A percentile compares a stretch with the other conserved stretches of the same genome.
Evolutionary conservation across 768 basidiomycete species (phyloP).

Genomic region (Leccinum subgranulosum): DNA sequence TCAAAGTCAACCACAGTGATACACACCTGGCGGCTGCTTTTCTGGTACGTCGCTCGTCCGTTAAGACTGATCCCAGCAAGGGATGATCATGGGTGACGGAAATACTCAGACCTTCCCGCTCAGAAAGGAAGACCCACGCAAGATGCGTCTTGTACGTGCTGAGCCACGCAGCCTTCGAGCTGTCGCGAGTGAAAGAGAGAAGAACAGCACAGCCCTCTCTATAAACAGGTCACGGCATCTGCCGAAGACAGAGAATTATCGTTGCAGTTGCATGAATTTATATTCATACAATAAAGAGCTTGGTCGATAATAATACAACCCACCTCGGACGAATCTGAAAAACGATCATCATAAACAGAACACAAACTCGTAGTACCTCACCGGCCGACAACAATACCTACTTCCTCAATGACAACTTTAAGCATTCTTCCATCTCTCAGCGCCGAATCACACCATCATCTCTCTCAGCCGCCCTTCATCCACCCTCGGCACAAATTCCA

Average conservation of each 20-base stretch:
- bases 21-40: constrained; percentile 16
- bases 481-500: constrained; percentile 48
- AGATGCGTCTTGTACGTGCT: constrained; percentile 21
- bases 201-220: neutral
- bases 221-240: neutral
- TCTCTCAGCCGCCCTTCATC: constrained; percentile 11
- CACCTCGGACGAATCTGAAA: neutral
- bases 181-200: constrained; percentile 12
- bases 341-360: neutral
- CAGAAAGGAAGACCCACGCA: constrained; percentile 20
- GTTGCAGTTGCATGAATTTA: too few relatives aligned
- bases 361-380: neutral
- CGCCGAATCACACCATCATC: constrained; percentile 6
- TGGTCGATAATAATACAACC: neutral
- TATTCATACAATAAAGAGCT: too few relatives aligned
- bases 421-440: neutral
- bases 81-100: constrained; percentile 28
- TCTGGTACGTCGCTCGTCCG: constrained; percentile 29
- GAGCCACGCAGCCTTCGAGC: constrained; percentile 30
- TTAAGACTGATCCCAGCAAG: constrained; percentile 27
- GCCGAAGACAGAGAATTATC: neutral
- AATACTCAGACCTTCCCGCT: constrained; percentile 35
- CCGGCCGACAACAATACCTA: neutral
- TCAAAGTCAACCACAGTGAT: constrained; percentile 19
- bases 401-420: neutral